phyloP scores from a whole-genome alignment of 768 basidiomycete species.

The Boletus sp. region DNA sequence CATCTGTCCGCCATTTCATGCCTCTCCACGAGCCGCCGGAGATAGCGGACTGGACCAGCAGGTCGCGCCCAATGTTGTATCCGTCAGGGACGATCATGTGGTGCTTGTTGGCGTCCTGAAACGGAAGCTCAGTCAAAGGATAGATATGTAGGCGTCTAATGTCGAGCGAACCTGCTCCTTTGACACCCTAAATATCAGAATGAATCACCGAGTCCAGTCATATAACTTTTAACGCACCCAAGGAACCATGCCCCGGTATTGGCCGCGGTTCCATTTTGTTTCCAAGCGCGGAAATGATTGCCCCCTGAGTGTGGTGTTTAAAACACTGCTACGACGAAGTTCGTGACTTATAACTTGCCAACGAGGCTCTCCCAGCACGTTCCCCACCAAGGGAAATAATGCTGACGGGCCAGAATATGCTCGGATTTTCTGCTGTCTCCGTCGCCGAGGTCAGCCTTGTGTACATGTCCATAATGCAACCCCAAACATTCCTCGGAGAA shows the following conservation, averaged over 20 bases:
- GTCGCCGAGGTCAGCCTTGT: constrained; percentile 82
- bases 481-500: constrained; percentile 83
- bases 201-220: background rate
- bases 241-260: constrained; percentile 84
- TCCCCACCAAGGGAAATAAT: constrained; percentile 76
- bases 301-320: constrained; percentile 50
- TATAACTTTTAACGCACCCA: constrained; percentile 46
- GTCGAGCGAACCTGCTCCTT: constrained; percentile 55
- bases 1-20: constrained; percentile 71
- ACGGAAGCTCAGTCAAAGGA: constrained; percentile 1
- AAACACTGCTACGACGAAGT: background rate
- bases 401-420: constrained; percentile 71
- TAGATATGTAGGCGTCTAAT: background rate
- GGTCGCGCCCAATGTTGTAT: constrained; percentile 81
- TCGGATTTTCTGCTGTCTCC: constrained; percentile 70
- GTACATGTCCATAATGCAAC: constrained; percentile 70
- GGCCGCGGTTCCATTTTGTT: constrained; percentile 75
- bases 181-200: constrained; percentile 50
- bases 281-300: constrained; percentile 88
- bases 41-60: constrained; percentile 65
- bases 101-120: constrained; percentile 53
- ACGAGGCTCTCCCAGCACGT: constrained; percentile 87
- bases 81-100: constrained; percentile 78
- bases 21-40: constrained; percentile 60
- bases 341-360: constrained; percentile 35